These are phyloP conservation scores for Bassia scoparia DNA, from an alignment of 148 eudicot genomes.

Conservation along the genomic window DNA sequence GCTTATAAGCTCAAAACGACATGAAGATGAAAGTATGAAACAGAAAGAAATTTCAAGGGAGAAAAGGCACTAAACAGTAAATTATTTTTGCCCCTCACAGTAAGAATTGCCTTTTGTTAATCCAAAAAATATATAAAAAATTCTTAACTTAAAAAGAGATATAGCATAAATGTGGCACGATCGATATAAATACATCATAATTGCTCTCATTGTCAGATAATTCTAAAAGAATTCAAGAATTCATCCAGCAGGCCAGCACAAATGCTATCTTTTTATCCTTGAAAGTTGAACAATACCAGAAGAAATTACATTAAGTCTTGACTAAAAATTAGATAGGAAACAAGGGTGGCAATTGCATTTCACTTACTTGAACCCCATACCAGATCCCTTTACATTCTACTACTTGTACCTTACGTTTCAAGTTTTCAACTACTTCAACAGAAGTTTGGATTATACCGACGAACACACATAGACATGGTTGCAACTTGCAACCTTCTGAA, in stretches of 20 bases:
- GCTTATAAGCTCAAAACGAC: neutral
- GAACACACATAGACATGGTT: neutral
- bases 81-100: too few species aligned
- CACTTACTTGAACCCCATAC: too few species aligned
- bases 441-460: neutral
- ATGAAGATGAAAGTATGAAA: neutral
- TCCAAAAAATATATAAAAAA: too few species aligned
- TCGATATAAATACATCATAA: neutral
- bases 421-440: too few species aligned
- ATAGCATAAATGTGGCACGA: neutral
- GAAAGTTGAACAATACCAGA: neutral
- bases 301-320: too few species aligned
- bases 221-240: neutral
- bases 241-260: neutral
- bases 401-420: neutral
- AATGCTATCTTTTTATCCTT: neutral
- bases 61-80: neutral
- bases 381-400: too few species aligned
- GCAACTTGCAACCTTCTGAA: neutral
- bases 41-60: neutral
- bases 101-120: neutral
- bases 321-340: neutral
- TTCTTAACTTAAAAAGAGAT: neutral
- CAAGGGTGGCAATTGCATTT: neutral
- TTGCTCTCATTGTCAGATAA: neutral